phyloP scores from a whole-genome alignment of 2,329 filamentous ascomycete species.

The Epichloe amarillans region DNA sequence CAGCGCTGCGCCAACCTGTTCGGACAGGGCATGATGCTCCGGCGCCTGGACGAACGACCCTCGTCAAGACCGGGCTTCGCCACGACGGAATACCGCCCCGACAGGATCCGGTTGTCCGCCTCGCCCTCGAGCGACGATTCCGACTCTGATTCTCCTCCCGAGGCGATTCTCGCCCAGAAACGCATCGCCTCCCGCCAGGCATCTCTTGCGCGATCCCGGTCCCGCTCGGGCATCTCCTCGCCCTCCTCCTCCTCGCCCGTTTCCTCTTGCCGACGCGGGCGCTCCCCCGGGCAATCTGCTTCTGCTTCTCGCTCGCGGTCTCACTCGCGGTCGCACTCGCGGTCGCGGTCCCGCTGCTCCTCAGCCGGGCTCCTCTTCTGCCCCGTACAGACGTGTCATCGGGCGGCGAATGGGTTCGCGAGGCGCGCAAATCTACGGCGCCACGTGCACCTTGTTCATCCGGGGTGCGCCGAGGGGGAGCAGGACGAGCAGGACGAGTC shows the following conservation, averaged over 20 bases:
- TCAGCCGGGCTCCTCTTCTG: slow-evolving; percentile 24
- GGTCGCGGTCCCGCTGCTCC: slow-evolving; percentile 14
- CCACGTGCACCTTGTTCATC: slow-evolving; percentile 26
- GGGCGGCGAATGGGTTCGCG: slow-evolving; percentile 23
- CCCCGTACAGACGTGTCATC: slow-evolving; percentile 23
- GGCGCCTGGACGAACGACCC: slow-evolving; percentile 32
- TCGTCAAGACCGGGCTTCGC: slow-evolving; percentile 13
- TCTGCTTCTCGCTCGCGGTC: neutral
- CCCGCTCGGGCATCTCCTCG: slow-evolving; percentile 12
- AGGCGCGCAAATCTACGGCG: slow-evolving; percentile 23
- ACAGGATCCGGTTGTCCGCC: slow-evolving; percentile 13
- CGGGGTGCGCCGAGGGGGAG: slow-evolving; percentile 21
- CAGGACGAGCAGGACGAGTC: slow-evolving; percentile 19
- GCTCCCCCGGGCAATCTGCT: neutral
- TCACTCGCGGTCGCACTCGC: slow-evolving; percentile 9
- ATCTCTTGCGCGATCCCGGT: slow-evolving; percentile 8
- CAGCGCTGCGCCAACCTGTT: slow-evolving; percentile 67
- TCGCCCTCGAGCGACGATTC: slow-evolving; percentile 11
- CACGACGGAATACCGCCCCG: slow-evolving; percentile 18
- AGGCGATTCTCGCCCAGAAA: slow-evolving; percentile 16
- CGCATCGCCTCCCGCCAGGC: slow-evolving; percentile 14
- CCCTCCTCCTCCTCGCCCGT: neutral
- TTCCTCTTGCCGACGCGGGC: slow-evolving; percentile 1
- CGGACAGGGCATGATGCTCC: slow-evolving; percentile 53
- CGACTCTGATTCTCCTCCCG: slow-evolving; percentile 1